Evolutionary conservation across 2,329 filamentous ascomycete genomes (phyloP), one percentile per base, ranked within the genome.

Genomic region (Pseudophaeomoniella oleicola): DNA sequence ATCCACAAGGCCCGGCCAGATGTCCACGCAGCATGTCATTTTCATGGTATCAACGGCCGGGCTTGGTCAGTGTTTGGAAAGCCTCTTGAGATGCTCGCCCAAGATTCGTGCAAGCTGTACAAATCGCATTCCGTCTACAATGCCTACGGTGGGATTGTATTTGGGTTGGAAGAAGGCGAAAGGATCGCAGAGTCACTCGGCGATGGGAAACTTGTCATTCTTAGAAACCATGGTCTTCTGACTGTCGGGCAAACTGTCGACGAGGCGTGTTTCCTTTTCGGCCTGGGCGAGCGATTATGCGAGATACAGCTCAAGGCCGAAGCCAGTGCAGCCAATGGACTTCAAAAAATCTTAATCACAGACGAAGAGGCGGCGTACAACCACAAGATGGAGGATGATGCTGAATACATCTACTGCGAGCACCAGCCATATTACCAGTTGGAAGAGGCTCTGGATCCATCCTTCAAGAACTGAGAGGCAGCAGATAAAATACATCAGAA

Each of bases 231-330:
- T 55, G 81, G 81, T 0, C 58, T 86, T 22, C 55, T 85, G 35
- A 81, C 77, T 0, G 78, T 82, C 0, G 81, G 81, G 3, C 49
- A 55, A 4, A 85, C 80, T 0, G 79, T 85, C 2, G 80, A 85
- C 50, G 80, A 85, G 55, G 80, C 80, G 1, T 75, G 74, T 0
- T 85, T 77, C 53, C 54, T 83, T 36, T 80, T 82, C 50, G 74
- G 72, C 0, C 57, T 79, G 32, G 64, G 83, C 53, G 80, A 85
- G 54, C 66, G 77, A 34, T 74, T 70, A 33, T 84, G 80, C 51
- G 66, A 73, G 38, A 69, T 81, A 19, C 79, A 85, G 58, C 59
- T 83, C 36, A 60, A 68, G 45, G 72, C 75, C 27, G 80, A 85
- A 57, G 77, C 78, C 0, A 78, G 80, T 0, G 70, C 67, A 2